Conservation (phyloP, 169 alveolate genomes). For the Eimeria maxima region DNA sequence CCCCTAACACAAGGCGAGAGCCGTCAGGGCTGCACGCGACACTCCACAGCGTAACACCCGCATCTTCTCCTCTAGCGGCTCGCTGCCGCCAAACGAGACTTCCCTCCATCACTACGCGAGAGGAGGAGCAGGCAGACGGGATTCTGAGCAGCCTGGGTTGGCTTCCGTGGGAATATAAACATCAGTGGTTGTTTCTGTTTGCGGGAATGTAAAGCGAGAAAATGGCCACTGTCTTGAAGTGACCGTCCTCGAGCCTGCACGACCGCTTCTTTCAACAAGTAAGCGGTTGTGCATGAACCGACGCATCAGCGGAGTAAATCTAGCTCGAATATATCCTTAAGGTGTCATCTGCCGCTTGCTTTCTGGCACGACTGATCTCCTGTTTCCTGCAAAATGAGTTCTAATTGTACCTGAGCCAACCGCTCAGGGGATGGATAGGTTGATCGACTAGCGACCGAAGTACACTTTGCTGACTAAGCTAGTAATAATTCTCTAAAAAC, state of each 20-base stretch:
- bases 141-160: not conserved
- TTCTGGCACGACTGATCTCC: not conserved
- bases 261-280: not conserved
- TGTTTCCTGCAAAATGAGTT: not conserved
- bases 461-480: not conserved
- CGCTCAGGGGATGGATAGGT: not conserved
- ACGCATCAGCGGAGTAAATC: not conserved
- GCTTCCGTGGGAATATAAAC: too few relatives aligned
- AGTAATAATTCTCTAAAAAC: not conserved
- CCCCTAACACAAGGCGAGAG: slow-evolving; percentile 83
- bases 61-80: slow-evolving; percentile 82
- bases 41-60: slow-evolving; percentile 84
- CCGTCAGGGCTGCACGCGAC: slow-evolving; percentile 88
- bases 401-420: not conserved
- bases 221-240: not conserved
- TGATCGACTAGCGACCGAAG: not conserved
- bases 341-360: not conserved
- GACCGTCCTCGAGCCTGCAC: not conserved
- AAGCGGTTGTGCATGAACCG: not conserved
- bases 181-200: not conserved
- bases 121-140: not conserved
- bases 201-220: not conserved
- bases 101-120: slow-evolving; percentile 42
- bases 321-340: not conserved
- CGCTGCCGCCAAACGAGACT: slow-evolving; percentile 79